Conservation (phyloP, 1,284 basidiomycete species). For the Rhodotorula sp. region DNA sequence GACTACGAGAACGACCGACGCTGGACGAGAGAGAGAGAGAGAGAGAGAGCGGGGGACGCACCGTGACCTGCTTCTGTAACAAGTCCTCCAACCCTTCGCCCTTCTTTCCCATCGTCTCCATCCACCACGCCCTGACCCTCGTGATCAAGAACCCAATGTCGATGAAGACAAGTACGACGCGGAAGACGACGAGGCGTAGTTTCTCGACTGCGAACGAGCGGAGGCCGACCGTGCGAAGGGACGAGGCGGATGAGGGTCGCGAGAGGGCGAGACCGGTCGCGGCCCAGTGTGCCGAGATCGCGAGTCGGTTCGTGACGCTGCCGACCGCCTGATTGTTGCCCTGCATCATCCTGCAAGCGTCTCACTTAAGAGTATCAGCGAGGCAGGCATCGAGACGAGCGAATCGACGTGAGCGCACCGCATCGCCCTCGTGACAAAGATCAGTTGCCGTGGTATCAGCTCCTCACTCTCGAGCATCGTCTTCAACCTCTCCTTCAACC, state of each 20-base stretch:
- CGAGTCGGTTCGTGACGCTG: slow-evolving; percentile 80
- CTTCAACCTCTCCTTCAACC: slow-evolving; percentile 54
- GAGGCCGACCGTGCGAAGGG: slow-evolving; percentile 47
- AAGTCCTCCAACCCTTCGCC: slow-evolving; percentile 46
- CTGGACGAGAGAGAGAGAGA: too few relatives aligned
- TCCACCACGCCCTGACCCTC: slow-evolving; percentile 49
- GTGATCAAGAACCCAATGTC: slow-evolving; percentile 53
- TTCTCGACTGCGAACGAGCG: slow-evolving; percentile 49
- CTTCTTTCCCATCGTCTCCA: slow-evolving; percentile 23
- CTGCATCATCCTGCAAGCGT: slow-evolving; percentile 9
- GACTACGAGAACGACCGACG: too few relatives aligned
- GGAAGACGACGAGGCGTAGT: slow-evolving; percentile 50
- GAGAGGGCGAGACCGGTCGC: slow-evolving; percentile 49
- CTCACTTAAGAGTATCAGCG: neutral
- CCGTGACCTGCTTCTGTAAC: slow-evolving; percentile 47
- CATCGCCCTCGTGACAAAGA: slow-evolving; percentile 80
- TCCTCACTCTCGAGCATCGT: slow-evolving; percentile 56
- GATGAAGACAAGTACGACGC: slow-evolving; percentile 50
- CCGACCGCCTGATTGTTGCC: slow-evolving; percentile 70
- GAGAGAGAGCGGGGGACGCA: slow-evolving; percentile 4
- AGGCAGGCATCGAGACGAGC: neutral
- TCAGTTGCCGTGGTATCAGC: slow-evolving; percentile 64
- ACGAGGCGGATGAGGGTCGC: slow-evolving; percentile 58
- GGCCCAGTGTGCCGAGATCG: slow-evolving; percentile 60
- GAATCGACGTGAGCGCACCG: slow-evolving; percentile 53